These are phyloP conservation scores for Leucogyrophana mollusca DNA, from an alignment of 768 basidiomycete genomes.

Conservation along the genomic window DNA sequence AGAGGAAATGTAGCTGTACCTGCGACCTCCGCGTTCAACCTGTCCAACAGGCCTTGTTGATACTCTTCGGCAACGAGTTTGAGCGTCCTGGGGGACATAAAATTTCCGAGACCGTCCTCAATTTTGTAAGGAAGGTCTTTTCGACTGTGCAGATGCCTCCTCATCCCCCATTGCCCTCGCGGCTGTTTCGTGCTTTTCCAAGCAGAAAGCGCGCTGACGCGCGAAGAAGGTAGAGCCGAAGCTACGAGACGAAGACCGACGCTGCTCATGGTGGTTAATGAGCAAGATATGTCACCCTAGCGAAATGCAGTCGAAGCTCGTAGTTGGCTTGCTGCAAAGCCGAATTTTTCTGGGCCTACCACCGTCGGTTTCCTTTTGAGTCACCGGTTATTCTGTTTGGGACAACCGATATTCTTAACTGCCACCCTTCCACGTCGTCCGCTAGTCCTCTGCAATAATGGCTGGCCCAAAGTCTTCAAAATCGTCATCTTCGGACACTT, in stretches of 20 bases:
- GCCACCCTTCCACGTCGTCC: constrained; percentile 21
- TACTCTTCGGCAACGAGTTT: constrained; percentile 77
- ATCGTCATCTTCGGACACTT: constrained; percentile 15
- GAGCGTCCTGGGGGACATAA: constrained; percentile 73
- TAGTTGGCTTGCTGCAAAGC: neutral
- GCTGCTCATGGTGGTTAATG: constrained; percentile 17
- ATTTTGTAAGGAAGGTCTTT: constrained; percentile 61
- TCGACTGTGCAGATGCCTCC: constrained; percentile 48
- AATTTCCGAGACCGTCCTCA: constrained; percentile 73
- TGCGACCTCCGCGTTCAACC: constrained; percentile 72
- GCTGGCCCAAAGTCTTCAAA: constrained; percentile 34
- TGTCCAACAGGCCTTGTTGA: constrained; percentile 78
- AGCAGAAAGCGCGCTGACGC: constrained; percentile 10
- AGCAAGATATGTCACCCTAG: neutral
- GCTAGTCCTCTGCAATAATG: constrained; percentile 24
- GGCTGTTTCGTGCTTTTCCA: constrained; percentile 12
- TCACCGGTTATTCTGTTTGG: constrained; percentile 9
- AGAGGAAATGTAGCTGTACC: constrained; percentile 43
- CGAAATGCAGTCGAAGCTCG: neutral
- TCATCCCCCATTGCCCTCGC: constrained; percentile 15
- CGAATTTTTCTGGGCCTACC: constrained; percentile 11
- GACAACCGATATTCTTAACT: constrained; percentile 8
- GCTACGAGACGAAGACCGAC: constrained; percentile 17
- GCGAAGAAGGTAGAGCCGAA: constrained; percentile 16
- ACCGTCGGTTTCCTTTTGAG: constrained; percentile 15